Evolutionary conservation across 2,329 filamentous ascomycete species (phyloP).

Genomic region (Colletotrichum costaricense): DNA sequence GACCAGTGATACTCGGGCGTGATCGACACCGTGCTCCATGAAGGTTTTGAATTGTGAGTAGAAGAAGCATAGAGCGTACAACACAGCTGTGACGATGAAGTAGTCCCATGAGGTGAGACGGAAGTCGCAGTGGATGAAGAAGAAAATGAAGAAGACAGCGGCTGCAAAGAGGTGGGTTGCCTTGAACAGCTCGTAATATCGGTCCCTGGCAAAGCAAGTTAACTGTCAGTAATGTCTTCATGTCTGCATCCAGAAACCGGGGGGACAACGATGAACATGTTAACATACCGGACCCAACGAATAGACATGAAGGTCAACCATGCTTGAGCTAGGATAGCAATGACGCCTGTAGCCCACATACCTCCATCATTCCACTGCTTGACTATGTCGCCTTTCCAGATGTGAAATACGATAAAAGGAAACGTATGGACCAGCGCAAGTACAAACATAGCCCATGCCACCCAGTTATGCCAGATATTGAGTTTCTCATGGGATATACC

Average conservation of each 20-base stretch:
- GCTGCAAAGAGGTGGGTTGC: slow-evolving; percentile 63
- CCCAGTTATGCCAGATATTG: slow-evolving; percentile 66
- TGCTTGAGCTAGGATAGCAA: slow-evolving; percentile 63
- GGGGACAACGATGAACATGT: background rate
- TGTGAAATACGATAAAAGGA: slow-evolving; percentile 66
- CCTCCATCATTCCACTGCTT: slow-evolving; percentile 55
- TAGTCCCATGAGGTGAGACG: slow-evolving; percentile 69
- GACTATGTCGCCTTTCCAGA: slow-evolving; percentile 59
- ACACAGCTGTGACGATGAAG: slow-evolving; percentile 65
- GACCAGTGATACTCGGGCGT: background rate
- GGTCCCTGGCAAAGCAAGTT: slow-evolving; percentile 50
- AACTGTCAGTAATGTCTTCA: background rate
- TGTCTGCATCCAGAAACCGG: background rate
- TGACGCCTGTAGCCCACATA: slow-evolving; percentile 66
- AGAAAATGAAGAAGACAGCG: slow-evolving; percentile 65
- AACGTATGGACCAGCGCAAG: slow-evolving; percentile 69
- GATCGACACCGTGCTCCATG: slow-evolving; percentile 50
- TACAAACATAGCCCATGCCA: slow-evolving; percentile 66
- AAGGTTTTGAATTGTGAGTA: slow-evolving; percentile 51
- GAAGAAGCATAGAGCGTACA: slow-evolving; percentile 44
- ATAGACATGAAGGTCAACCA: slow-evolving; percentile 66
- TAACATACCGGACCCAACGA: slow-evolving; percentile 57
- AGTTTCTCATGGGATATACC: slow-evolving; percentile 68
- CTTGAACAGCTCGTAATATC: slow-evolving; percentile 72
- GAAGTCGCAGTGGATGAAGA: slow-evolving; percentile 71